These are phyloP conservation scores for Acaromyces ingoldii DNA, from an alignment of 1,284 basidiomycete species.

Conservation along the genomic window DNA sequence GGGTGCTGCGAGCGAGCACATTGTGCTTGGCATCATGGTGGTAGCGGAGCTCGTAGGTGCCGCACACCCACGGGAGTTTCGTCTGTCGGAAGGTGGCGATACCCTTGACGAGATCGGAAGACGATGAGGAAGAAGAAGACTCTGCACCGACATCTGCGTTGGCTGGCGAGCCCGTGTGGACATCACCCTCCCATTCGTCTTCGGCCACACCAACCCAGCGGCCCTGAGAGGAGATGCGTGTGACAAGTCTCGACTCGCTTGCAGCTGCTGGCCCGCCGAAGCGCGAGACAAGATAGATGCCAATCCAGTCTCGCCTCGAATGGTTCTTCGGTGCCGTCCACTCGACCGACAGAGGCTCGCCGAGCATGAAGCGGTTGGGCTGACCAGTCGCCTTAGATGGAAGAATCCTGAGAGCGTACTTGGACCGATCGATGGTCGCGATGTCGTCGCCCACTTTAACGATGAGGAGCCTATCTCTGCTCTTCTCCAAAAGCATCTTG, in stretches of 20 bases:
- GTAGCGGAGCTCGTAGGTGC: conserved; percentile 72
- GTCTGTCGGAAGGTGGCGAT: conserved; percentile 51
- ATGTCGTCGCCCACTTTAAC: conserved; percentile 33
- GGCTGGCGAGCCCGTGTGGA: conserved; percentile 43
- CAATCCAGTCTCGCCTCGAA: conserved; percentile 95
- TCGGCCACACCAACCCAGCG: conserved; percentile 87
- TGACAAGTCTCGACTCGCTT: conserved; percentile 51
- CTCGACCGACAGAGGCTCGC: conserved; percentile 76
- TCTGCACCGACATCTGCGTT: too few species aligned
- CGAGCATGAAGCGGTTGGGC: conserved; percentile 68
- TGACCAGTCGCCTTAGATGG: background rate
- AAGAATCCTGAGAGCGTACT: conserved; percentile 19
- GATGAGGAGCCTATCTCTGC: conserved; percentile 62
- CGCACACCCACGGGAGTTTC: conserved; percentile 73
- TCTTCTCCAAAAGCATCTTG: conserved; percentile 82
- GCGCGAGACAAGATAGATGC: conserved; percentile 62
- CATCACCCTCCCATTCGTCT: conserved; percentile 87
- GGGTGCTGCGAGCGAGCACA: conserved; percentile 77
- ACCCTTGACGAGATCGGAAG: background rate
- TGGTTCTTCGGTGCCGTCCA: conserved; percentile 85
- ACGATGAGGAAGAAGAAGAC: too few species aligned
- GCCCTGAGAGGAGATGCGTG: conserved; percentile 78
- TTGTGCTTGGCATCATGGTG: conserved; percentile 73
- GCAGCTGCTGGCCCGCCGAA: conserved; percentile 17
- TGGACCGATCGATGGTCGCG: conserved; percentile 24